Evolutionary conservation across 208 protist genomes (phyloP), one percentile per base, ranked within the genome.

Genomic region (Phytomonas francai): DNA sequence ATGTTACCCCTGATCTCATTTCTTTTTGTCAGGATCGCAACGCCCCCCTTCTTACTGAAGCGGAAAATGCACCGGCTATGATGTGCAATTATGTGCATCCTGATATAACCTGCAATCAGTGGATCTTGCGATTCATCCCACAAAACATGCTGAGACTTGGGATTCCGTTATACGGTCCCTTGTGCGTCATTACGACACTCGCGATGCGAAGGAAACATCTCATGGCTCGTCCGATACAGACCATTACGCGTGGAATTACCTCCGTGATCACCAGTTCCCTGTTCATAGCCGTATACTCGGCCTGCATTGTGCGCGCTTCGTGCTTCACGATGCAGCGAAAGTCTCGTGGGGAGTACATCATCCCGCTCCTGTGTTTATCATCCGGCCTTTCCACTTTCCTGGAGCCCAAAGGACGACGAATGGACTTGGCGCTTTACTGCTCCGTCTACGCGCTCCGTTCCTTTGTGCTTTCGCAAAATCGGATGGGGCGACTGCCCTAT

Each of bases 361-460:
- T 81, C 54, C 76, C 84, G 1, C 62, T 83, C 31, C 57, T 79
- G 33, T 83, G 84, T 60, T 85, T 73, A 42, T 61, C 84, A 31
- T 78, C 82, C 22, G 87, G 90, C 6, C 73, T 93, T 28, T 66
- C 84, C 22, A 85, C 85, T 39, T 72, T 95, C 67, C 73, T 95
- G 60, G 87, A 95, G 72, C 87, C 87, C 11, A 92, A 93, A 67
- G 76, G 82, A 7, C 83, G 87, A 9, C 78, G 90, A 57, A 85
- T 88, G 74, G 90, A 95, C 67, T 80, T 95, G 51, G 87, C 90
- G 25, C 51, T 91, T 39, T 95, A 95, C 73, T 95, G 90, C 70
- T 68, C 83, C 59, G 83, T 84, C 71, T 81, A 89, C 63, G 85
- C 85, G 2, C 70, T 93, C 62, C 80, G 90, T 67, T 93, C 87